Evolutionary conservation across 192 early-diverging fungal species (phyloP), one percentile per base, ranked within the genome.

Genomic region (Spinellus fusiger): DNA sequence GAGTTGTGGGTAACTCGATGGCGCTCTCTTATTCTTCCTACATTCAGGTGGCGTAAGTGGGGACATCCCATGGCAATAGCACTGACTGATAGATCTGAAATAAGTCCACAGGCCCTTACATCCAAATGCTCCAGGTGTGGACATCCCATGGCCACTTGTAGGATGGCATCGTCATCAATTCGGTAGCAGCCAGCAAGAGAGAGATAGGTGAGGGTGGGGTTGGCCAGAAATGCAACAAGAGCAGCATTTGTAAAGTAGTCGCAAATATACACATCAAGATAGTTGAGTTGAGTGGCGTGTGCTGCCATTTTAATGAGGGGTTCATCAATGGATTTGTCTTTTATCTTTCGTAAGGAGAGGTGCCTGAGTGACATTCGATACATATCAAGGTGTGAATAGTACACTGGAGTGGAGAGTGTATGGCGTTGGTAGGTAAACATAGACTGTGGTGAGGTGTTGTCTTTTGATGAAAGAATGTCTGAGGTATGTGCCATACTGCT

Each of bases 181-280:
- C 75, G 70, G 35, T 76, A 63, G n/a, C 75, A 78, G 0, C 79
- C 79, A 23, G 74, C 75, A 8, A 81, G 51, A 4, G 77, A 66
- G 1, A 81, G 12, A 5, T 75, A 66, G 5, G 74, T 77, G 1
- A 80, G 18, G 49, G 23, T 18, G 61, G 29, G 64, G 62, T 61
- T 71, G 27, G 46, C 69, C 1, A 73, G 51, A 23, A 81, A 72
- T 4, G 70, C 37, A 4, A 68, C 47, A 16, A 81, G 69, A 9
- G 71, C 69, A 29, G 51, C 56, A 35, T 78, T 75, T 7, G 73
- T 64, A 0, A 81, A 54, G 46, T 75, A 67, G 27, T 78, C 79
- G 22, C 79, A 81, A 22, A 81, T 81, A 20, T 81, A 81, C 18
- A 81, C 67, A 25, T 81, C 76, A 20, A 81, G 56, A 20, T 62